Evolutionary conservation across 2,329 filamentous ascomycete species (phyloP).

Genomic region (Pseudogymnoascus sp.): DNA sequence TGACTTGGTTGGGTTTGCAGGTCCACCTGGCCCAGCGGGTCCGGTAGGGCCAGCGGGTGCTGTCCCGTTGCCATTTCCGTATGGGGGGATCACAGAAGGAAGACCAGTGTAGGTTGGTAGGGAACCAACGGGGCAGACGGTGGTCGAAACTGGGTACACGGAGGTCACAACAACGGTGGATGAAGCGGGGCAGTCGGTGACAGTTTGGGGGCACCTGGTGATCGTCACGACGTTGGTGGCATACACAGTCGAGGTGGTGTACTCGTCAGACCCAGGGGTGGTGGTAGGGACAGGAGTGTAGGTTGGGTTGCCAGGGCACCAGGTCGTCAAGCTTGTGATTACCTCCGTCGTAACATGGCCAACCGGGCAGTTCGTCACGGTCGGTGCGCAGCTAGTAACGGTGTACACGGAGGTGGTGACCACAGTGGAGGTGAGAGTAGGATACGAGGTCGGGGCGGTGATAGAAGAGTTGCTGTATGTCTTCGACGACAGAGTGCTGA

Average conservation of each 20-base stretch:
- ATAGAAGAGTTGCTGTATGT: slow-evolving; percentile 5
- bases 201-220: background rate
- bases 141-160: background rate
- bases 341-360: slow-evolving; percentile 34
- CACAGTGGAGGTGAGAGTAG: slow-evolving; percentile 34
- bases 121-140: background rate
- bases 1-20: background rate
- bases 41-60: background rate
- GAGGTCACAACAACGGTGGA: slow-evolving; percentile 2
- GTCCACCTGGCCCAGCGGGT: background rate
- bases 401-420: slow-evolving; percentile 43
- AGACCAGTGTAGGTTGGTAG: background rate
- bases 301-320: slow-evolving; percentile 30
- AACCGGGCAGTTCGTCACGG: slow-evolving; percentile 44
- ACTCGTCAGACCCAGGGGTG: background rate
- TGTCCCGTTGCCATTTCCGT: background rate
- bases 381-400: slow-evolving; percentile 41
- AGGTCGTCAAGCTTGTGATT: slow-evolving; percentile 38
- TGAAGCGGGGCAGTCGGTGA: slow-evolving; percentile 8
- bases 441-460: background rate
- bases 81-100: slow-evolving; percentile 1
- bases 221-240: slow-evolving; percentile 10
- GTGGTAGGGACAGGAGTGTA: slow-evolving; percentile 1
- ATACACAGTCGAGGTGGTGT: slow-evolving; percentile 12
- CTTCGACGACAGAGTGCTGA: background rate